phyloP scores from a whole-genome alignment of 345 rosid species.

The Theobroma cacao region DNA sequence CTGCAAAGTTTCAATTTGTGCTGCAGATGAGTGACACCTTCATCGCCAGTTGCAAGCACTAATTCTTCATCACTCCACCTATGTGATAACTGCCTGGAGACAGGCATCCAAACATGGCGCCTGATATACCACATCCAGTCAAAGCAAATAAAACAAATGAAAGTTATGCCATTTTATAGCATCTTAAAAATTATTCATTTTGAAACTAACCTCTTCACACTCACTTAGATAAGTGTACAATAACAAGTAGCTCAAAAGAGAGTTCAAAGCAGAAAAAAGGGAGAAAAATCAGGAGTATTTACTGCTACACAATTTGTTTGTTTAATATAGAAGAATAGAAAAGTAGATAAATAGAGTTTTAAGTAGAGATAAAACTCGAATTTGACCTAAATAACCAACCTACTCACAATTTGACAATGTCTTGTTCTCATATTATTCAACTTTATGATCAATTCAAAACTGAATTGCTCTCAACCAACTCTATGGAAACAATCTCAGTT shows the following conservation, averaged over 20 bases:
- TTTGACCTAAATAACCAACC: neutral
- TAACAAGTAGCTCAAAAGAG: neutral
- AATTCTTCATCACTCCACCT: conserved; percentile 75
- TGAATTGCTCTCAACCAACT: neutral
- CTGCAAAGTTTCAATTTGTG: conserved; percentile 68
- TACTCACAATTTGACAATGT: neutral
- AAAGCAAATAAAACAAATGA: conserved; percentile 1
- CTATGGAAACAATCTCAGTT: neutral
- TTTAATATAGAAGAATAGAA: neutral
- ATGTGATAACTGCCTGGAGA: conserved; percentile 27
- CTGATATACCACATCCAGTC: conserved; percentile 16
- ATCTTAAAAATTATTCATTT: neutral
- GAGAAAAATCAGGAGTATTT: neutral
- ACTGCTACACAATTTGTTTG: neutral
- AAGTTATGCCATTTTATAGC: neutral
- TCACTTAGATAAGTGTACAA: neutral
- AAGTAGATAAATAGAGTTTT: neutral
- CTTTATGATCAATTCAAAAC: neutral
- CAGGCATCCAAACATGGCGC: conserved; percentile 31
- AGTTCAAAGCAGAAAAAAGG: neutral
- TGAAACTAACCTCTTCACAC: neutral
- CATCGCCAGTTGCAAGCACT: conserved; percentile 65
- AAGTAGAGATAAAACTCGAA: neutral
- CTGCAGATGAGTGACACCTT: conserved; percentile 42
- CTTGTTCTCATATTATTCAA: neutral